Evolutionary conservation across 1,139 yeast species (phyloP), one percentile per base, ranked within the genome.

Genomic region (Diutina ranongensis): DNA sequence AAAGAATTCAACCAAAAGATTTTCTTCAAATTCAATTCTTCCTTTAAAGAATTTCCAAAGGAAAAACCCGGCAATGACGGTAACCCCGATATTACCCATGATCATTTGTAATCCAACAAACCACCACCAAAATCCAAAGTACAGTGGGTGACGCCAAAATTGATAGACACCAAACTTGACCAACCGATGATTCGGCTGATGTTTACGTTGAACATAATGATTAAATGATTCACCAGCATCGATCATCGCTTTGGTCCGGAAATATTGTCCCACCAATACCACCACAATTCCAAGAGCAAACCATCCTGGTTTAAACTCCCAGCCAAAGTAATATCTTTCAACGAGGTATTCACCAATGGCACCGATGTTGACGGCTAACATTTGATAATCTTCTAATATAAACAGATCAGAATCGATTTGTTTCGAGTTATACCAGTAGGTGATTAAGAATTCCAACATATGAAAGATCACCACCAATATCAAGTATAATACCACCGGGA

Each of bases 41-140:
- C 63, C 61, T 13, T 61, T 63, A 66, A 92, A 92, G 57, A 92
- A 92, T 33, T 61, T 57, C 76, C 82, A 78, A 16, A 92, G 65
- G 12, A 64, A 52, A 2, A 65, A 53, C 51, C 79, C 81, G 0
- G 74, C 67, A 1, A 68, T 47, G 3, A 70, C 53, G 1, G 83
- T 68, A 0, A 82, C 46, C 1, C 67, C 41, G 38, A 59, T 47
- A 60, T 88, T 92, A 45, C 78, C 65, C 49, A 89, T 62, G 51
- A 82, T 56, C 46, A 89, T 36, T 59, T 92, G 95, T 1, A 88
- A 71, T 0, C 97, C 97, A 3, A 89, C 55, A 25, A 94, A 92
- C 97, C 97, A 94, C 76, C 87, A 80, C 57, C 81, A 89, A 60
- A 84, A 92, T 1, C 97, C 98, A 48, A 80, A 74, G 62, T 92